These are phyloP conservation scores for Tetrahymena borealis DNA, from an alignment of 73 alveolate species.

Conservation along the genomic window DNA sequence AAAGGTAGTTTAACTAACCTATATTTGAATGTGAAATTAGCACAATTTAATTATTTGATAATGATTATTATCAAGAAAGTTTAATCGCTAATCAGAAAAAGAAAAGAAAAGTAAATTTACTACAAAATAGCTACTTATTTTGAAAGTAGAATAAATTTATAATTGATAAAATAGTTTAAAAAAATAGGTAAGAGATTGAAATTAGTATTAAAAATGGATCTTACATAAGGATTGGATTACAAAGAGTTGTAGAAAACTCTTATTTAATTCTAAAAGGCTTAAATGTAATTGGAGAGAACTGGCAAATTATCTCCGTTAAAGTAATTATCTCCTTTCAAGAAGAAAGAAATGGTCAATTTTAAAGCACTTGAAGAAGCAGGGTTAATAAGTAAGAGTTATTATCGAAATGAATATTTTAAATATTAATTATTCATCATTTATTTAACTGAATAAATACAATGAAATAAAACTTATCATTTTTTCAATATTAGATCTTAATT, in stretches of 20 bases:
- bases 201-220: slow-evolving; percentile 14
- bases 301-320: slow-evolving; percentile 29
- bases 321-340: slow-evolving; percentile 17
- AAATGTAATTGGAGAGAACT: slow-evolving; percentile 33
- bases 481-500: not conserved
- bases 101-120: not conserved
- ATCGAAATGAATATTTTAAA: not conserved
- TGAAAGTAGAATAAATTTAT: not conserved
- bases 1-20: too few relatives aligned
- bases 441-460: not conserved
- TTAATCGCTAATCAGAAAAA: not conserved
- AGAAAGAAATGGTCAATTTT: slow-evolving; percentile 38
- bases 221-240: slow-evolving; percentile 27
- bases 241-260: slow-evolving; percentile 33
- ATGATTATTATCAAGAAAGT: too few relatives aligned
- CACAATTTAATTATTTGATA: too few relatives aligned
- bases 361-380: slow-evolving; percentile 44
- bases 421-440: not conserved
- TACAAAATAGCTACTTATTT: not conserved
- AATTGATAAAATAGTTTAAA: too few relatives aligned
- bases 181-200: not conserved
- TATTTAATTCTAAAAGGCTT: slow-evolving; percentile 33
- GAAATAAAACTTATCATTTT: not conserved
- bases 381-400: not conserved
- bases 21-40: too few relatives aligned